A percentile compares a stretch with the other conserved stretches of the same genome.
Conservation (phyloP, 768 basidiomycete species). For the Tylopilus felleus region DNA sequence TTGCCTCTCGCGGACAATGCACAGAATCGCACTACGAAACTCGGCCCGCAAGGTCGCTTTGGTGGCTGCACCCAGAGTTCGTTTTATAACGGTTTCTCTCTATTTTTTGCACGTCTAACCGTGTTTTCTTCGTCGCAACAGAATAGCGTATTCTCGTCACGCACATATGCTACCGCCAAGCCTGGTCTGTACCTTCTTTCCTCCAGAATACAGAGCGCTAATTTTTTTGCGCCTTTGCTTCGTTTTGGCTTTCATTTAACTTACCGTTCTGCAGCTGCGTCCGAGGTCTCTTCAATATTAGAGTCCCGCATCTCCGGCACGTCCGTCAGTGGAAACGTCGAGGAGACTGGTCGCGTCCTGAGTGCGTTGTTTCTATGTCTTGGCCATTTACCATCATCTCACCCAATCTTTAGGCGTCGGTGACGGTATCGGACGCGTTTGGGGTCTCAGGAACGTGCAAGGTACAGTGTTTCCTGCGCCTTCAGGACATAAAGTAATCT, state of each 20-base stretch:
- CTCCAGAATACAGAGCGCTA: slow-evolving; percentile 1
- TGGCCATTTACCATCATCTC: slow-evolving; percentile 1
- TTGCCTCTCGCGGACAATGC: slow-evolving; percentile 56
- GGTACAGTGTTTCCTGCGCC: slow-evolving; percentile 44
- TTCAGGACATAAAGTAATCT: slow-evolving; percentile 1
- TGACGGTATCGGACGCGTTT: slow-evolving; percentile 99
- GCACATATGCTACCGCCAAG: slow-evolving; percentile 97
- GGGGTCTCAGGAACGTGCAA: slow-evolving; percentile 98
- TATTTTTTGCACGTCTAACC: slow-evolving; percentile 4
- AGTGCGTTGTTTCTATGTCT: slow-evolving; percentile 53
- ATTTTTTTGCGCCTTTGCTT: slow-evolving; percentile 1
- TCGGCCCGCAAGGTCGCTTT: slow-evolving; percentile 74
- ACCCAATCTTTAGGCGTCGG: slow-evolving; percentile 68
- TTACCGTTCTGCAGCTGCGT: slow-evolving; percentile 69
- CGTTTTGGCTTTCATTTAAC: slow-evolving; percentile 20
- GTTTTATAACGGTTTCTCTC: slow-evolving; percentile 13
- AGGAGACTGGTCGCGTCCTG: slow-evolving; percentile 98
- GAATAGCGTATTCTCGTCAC: slow-evolving; percentile 51
- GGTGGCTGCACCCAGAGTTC: slow-evolving; percentile 64
- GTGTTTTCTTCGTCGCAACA: slow-evolving; percentile 18
- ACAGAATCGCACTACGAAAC: slow-evolving; percentile 83
- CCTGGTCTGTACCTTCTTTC: slow-evolving; percentile 60
- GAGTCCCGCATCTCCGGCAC: slow-evolving; percentile 97
- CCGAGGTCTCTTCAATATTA: slow-evolving; percentile 98
- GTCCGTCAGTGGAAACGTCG: slow-evolving; percentile 87